These are phyloP conservation scores for Aspergillus unguis DNA, from an alignment of 2,329 filamentous ascomycete genomes.

Conservation along the genomic window DNA sequence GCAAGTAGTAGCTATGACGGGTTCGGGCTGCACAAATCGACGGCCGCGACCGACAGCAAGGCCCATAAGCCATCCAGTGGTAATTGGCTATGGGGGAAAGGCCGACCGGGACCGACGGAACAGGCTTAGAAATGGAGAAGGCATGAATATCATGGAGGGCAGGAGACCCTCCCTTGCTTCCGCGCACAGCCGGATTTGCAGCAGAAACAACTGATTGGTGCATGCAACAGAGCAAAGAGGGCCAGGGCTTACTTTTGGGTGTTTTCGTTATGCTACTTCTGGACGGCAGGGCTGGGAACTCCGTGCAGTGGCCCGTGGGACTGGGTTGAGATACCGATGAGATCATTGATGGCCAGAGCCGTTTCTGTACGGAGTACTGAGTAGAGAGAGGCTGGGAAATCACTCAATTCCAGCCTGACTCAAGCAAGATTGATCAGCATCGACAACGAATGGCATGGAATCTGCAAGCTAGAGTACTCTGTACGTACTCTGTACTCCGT, in stretches of 20 bases:
- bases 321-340: conserved; percentile 2
- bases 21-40: conserved; percentile 4
- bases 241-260: conserved; percentile 8
- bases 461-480: no score
- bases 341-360: not conserved
- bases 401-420: not conserved
- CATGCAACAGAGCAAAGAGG: conserved; percentile 2
- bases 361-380: not conserved
- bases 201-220: conserved; percentile 2
- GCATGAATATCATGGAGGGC: conserved; percentile 12
- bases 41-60: conserved; percentile 11
- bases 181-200: conserved; percentile 19
- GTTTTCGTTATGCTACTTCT: conserved; percentile 7
- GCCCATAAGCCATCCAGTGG: conserved; percentile 9
- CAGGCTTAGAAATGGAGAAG: conserved; percentile 16
- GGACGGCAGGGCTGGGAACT: conserved; percentile 4
- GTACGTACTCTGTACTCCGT: no score
- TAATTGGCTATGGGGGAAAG: conserved; percentile 19
- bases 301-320: not conserved
- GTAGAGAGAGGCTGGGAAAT: not conserved
- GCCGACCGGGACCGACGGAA: conserved; percentile 25
- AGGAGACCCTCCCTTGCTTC: conserved; percentile 19
- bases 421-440: conserved; percentile 3
- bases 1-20: conserved; percentile 7
- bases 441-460: no score